Evolutionary conservation across 1,139 yeast species (phyloP), one percentile per base, ranked within the genome.

Genomic region (Zygosaccharomyces sapae): DNA sequence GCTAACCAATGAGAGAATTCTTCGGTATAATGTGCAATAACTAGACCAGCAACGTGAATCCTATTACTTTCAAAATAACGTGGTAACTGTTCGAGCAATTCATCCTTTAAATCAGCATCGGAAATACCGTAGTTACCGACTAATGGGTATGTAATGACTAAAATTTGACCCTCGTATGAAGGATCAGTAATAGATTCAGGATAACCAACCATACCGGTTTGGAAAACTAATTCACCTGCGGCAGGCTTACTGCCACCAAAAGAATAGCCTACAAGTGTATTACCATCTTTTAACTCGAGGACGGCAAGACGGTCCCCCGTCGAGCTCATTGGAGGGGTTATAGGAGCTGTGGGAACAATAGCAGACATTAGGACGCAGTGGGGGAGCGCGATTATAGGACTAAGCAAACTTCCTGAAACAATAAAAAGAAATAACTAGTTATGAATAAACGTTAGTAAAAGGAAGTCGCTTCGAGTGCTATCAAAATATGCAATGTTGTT

Each of bases 41-140:
- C 92, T 65, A 92, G 78, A 72, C 97, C 99, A 53, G 98, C 96
- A 69, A 92, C 83, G 68, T 94, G 98, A 65, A 92, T 92, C 63
- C 79, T 80, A 68, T 75, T 80, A 50, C 96, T 86, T 73, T 92
- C 99, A 65, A 92, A 92, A 72, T 90, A 86, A 67, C 83, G 85
- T 64, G 98, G 97, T 56, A 94, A 70, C 46, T 79, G 77, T 43
- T 85, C 81, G 49, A 85, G 80, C 54, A 81, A 72, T 48, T 85
- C 94, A 65, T 90, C 97, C 70, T 72, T 73, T 61, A 80, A 73
- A 47, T 79, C 73, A 59, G 95, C 83, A 68, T 89, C 95, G 53
- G 98, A 98, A 48, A 92, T 98, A 80, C 99, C 99, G 70, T 92
- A 94, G 75, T 94, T 94, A 69, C 99, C 99, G 46, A 92, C 95